Base-by-base conservation (phyloP, 805 yeast species). In the Dipodascopsis tothii region DNA sequence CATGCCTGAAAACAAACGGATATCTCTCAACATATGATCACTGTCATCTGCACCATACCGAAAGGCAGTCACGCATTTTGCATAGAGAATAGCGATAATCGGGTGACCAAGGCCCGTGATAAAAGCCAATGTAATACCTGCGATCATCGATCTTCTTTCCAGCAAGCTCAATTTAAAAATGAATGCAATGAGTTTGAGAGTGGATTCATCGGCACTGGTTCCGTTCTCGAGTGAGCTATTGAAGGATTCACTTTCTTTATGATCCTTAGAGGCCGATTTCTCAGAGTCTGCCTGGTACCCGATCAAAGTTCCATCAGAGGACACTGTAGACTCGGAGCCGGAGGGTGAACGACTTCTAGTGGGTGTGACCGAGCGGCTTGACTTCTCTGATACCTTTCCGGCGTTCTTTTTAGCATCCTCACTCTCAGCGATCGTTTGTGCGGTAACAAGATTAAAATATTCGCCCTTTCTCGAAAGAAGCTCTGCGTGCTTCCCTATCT, bases 401-500 rank as follows among this genome's bases (percentile, higher is more conserved):
- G 48, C 45, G 17, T 39, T 18, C 30, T 43, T 35, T 3, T 30
- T 9, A 22, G 25, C 36, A 28, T 17, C 20, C 16, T 23, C 33
- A 3, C 55, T n/a, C n/a, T n/a, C n/a, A n/a, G n/a, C n/a, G n/a
- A n/a, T 9, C 7, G 44, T 47, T 51, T 56, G 40, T 44, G 60
- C 50, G 50, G 54, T 41, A 5, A 57, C 61, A 3, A 58, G 49
- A 9, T 34, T 35, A 38, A 45, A 40, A 43, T 55, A 41, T 46
- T 42, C 33, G 32, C 59, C 62, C 11, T 36, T 21, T 4, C 7
- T 21, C 1, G 34, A 51, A n/a, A 57, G 9, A 21, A 65, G 48
- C 25, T 55, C 57, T 4, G 51, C 51, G 39, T 62, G 66, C 5
- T 42, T 48, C 9, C 68, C 68, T 34, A 55, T 58, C 48, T 65